Conservation (phyloP, 2,329 filamentous ascomycete genomes). For the Aspergillus sp. region DNA sequence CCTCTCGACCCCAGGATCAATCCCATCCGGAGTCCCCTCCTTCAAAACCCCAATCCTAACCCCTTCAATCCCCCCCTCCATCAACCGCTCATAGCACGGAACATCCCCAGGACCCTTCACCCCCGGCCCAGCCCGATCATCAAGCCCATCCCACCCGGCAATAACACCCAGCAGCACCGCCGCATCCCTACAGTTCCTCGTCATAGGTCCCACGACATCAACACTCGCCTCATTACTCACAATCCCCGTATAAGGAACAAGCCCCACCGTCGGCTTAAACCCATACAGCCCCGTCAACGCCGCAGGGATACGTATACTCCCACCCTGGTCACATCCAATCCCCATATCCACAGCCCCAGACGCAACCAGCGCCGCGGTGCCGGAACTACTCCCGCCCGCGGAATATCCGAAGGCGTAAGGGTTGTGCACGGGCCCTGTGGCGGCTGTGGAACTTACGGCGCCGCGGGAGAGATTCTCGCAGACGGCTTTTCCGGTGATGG, state of each 20-base stretch:
- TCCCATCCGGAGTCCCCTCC: too few relatives aligned
- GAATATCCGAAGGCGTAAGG: constrained; percentile 37
- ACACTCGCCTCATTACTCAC: neutral
- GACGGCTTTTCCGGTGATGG: constrained; percentile 45
- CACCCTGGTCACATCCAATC: neutral
- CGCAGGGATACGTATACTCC: neutral
- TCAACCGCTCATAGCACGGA: too few relatives aligned
- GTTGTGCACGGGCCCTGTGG: constrained; percentile 51
- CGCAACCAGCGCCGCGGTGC: constrained; percentile 44
- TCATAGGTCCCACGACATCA: neutral
- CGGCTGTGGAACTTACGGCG: constrained; percentile 44
- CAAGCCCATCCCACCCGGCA: too few relatives aligned
- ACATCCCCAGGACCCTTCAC: too few relatives aligned
- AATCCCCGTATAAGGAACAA: neutral
- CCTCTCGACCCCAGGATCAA: too few relatives aligned
- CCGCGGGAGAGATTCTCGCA: constrained; percentile 51
- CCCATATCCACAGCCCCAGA: neutral
- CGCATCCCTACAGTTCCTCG: constrained; percentile 19
- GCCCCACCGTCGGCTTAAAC: neutral
- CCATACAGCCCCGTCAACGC: neutral
- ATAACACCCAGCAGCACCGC: too few relatives aligned
- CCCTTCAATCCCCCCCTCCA: too few relatives aligned
- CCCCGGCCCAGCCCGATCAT: too few relatives aligned
- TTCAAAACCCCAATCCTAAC: too few relatives aligned
- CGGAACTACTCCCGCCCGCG: constrained; percentile 50